Evolutionary conservation across 768 basidiomycete species (phyloP), one percentile per base, ranked within the genome.

Genomic region (Leucogyrophana mollusca): DNA sequence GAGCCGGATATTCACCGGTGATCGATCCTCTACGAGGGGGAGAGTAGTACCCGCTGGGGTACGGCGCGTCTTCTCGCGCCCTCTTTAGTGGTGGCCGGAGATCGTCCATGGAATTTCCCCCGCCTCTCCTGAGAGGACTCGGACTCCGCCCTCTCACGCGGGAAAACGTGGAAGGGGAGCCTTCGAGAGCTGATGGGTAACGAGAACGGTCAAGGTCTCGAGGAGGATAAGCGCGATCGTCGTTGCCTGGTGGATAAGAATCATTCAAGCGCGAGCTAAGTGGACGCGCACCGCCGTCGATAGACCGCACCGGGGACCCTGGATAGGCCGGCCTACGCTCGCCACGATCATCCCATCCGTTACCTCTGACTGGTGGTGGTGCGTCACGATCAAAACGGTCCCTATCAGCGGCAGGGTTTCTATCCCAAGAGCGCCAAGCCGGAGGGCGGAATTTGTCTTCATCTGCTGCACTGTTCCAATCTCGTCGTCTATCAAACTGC

Each of bases 121-220:
- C 56, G 11, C 74, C 60, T 6, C 49, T 58, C 24, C 69, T 59
- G 3, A 65, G 50, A 25, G 71, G 71, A 57, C 73, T 78, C 4
- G 73, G 68, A 47, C 77, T 79, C 34, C 75, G 67, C 9, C 53
- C 67, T n/a, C 77, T 69, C 17, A 76, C 67, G 4, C 76, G 70
- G n/a, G 62, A 64, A 49, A 68, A 72, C 6, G 64, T 50, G 2
- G 61, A 56, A 4, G 61, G 53, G 20, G 55, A 57, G 10, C 49
- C 50, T 7, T 53, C 57, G 35, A 57, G 34, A 2, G 51, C 47
- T 11, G 54, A 32, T 13, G 51, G 48, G 25, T 62, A 65, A 30
- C 64, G 59, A 9, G 56, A 51, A 20, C 67, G 61, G 2, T 70
- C 67, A 35, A 56, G 56, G 0, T 67, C 67, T 34, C 64, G 59